A percentile compares a stretch with the other conserved stretches of the same genome.
Conservation (phyloP, 2,329 filamentous ascomycete species). For the Monilinia fructicola region DNA sequence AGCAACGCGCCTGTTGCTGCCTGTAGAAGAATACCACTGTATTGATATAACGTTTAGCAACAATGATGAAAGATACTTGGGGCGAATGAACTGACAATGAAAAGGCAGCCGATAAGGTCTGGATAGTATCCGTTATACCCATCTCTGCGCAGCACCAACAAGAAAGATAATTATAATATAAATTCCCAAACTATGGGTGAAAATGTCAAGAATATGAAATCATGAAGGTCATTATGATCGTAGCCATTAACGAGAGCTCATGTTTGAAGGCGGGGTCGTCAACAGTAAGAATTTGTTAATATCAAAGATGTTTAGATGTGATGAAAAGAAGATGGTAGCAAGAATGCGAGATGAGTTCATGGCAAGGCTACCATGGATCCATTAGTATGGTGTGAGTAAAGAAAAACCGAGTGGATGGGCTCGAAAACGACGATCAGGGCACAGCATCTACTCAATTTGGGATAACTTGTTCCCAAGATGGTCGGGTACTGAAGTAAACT, state of each 20-base stretch:
- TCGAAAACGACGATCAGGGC: conserved; percentile 28
- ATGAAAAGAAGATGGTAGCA: conserved; percentile 7
- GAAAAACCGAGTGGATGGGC: conserved; percentile 4
- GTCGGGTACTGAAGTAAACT: conserved; percentile 8
- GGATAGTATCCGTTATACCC: conserved; percentile 38
- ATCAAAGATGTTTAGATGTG: conserved; percentile 25
- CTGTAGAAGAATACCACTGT: conserved; percentile 41
- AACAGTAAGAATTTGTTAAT: conserved; percentile 29
- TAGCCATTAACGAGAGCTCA: conserved; percentile 31
- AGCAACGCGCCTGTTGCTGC: conserved; percentile 38
- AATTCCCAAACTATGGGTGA: conserved; percentile 40
- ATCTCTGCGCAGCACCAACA: conserved; percentile 33
- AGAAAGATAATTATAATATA: conserved; percentile 31
- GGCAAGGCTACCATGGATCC: conserved; percentile 10
- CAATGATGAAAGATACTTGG: not conserved
- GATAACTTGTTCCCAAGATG: conserved; percentile 7
- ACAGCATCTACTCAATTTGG: conserved; percentile 20
- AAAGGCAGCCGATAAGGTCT: conserved; percentile 40
- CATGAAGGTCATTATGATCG: conserved; percentile 33
- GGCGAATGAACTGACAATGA: conserved; percentile 36
- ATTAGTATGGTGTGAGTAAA: conserved; percentile 5
- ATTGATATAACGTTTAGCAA: conserved; percentile 27
- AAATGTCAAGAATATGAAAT: conserved; percentile 33
- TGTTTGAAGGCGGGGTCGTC: conserved; percentile 31
- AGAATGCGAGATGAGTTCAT: conserved; percentile 6